Base-by-base conservation (phyloP, 2,329 filamentous ascomycete genomes). In the Penicillium sp. region DNA sequence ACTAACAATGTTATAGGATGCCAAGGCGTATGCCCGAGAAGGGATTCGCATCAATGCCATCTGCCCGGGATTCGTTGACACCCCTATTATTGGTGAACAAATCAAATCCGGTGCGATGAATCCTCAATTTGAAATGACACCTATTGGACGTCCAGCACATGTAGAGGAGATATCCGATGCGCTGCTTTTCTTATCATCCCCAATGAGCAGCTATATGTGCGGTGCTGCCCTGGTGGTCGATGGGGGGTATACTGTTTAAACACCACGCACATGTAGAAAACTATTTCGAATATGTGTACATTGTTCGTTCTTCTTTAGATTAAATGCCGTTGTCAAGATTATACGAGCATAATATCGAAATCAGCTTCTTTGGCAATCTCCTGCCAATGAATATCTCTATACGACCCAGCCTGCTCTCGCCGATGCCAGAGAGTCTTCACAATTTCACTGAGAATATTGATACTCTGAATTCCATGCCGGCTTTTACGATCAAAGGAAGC, bases 41-140 rank as follows among this genome's bases (percentile, higher is more conserved):
- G 79, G 77, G 13, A 84, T 86, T 55, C 79, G 83, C 31, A 82
- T 87, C 69, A 87, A 86, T 65, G 82, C 82, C 2, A 79, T 86
- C 5, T 86, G 84, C 57, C 84, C 84, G 0, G 81, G 79, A 2
- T 69, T 58, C 26, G 65, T 68, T 37, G 60, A 68, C 14, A 69
- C 67, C 0, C 65, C 63, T 2, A 60, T 70, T 29, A 67, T 64
- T 31, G 58, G 44, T 7, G 22, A 57, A 29, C 62, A 52, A 2
- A 59, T 65, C 16, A 54, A 58, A 24, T 41, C 45, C 14, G 58
- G 62, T 3, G 21, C 54, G 11, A 55, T 63, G 55, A 66, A 70
- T 4, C 48, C 59, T 2, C 79, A 81, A 50, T 70, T 82, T 21
- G 68, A 70, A 1, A 77, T 75, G 56, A 80, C 80, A 4, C 80